These are phyloP conservation scores for Wallacemonas sp. DNA, from an alignment of 208 protist species.

Conservation along the genomic window DNA sequence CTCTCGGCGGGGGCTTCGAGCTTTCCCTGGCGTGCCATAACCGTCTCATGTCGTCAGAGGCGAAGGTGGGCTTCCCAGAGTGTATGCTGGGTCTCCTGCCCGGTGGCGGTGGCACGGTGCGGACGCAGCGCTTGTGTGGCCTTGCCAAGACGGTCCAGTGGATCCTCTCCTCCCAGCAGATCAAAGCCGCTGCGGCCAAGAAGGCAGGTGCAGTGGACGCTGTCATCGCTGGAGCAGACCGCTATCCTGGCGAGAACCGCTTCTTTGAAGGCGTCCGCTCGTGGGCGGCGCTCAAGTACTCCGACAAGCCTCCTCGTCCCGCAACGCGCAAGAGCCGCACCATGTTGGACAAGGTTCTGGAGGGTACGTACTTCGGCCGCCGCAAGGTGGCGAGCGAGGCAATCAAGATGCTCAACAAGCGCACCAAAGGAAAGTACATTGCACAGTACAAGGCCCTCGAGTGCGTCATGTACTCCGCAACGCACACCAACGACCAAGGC, in stretches of 20 bases:
- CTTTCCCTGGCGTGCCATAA: conserved; percentile 93
- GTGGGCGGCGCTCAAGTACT: conserved; percentile 52
- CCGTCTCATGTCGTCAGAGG: conserved; percentile 61
- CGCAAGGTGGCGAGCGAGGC: conserved; percentile 48
- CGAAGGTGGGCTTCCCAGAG: conserved; percentile 81
- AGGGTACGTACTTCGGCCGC: conserved; percentile 58
- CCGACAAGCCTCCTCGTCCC: conserved; percentile 48
- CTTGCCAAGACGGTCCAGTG: conserved; percentile 82
- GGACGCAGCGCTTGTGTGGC: conserved; percentile 92
- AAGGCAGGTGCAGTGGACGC: conserved; percentile 62
- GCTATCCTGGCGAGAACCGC: conserved; percentile 63
- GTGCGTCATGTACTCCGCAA: conserved; percentile 71
- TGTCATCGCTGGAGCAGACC: conserved; percentile 48
- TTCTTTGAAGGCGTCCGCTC: conserved; percentile 67
- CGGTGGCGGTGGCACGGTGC: conserved; percentile 93
- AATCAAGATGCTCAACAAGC: conserved; percentile 78
- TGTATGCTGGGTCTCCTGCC: conserved; percentile 94
- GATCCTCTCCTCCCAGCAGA: conserved; percentile 81
- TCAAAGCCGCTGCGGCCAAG: conserved; percentile 78
- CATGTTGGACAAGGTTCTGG: conserved; percentile 49
- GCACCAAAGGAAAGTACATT: conserved; percentile 93
- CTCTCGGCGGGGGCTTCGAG: conserved; percentile 95
- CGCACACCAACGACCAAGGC: conserved; percentile 51
- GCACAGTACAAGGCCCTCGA: conserved; percentile 93
- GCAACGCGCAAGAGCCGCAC: conserved; percentile 46